phyloP scores from a whole-genome alignment of 2,329 filamentous ascomycete species.

The Pyrenochaeta sp. region DNA sequence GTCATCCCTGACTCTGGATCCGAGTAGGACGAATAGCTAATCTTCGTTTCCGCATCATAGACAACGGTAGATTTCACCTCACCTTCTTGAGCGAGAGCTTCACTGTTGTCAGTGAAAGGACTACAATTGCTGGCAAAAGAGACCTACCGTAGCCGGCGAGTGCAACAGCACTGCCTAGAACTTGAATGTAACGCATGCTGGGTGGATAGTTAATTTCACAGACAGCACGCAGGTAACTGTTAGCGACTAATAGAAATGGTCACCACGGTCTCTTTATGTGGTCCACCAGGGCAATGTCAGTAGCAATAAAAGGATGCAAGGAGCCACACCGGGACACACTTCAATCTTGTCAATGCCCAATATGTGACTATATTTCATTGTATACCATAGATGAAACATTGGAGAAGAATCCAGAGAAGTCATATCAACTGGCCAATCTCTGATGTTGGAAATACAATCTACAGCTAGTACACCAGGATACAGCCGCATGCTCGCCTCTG shows the following conservation, averaged over 20 bases:
- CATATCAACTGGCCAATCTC: slow-evolving; percentile 33
- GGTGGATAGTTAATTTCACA: slow-evolving; percentile 2
- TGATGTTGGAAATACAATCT: slow-evolving; percentile 25
- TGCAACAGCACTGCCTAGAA: slow-evolving; percentile 38
- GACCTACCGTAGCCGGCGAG: slow-evolving; percentile 35
- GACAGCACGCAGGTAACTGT: slow-evolving; percentile 8
- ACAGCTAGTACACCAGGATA: slow-evolving; percentile 22
- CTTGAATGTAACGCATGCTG: slow-evolving; percentile 39
- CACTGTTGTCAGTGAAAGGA: slow-evolving; percentile 13
- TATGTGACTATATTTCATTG: slow-evolving; percentile 25
- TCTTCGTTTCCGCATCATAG: slow-evolving; percentile 41
- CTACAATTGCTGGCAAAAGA: background rate
- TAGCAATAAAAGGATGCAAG: slow-evolving; percentile 18
- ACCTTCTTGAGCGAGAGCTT: slow-evolving; percentile 41
- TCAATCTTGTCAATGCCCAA: slow-evolving; percentile 24
- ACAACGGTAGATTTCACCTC: slow-evolving; percentile 38
- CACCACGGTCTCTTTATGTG: slow-evolving; percentile 33
- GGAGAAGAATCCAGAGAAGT: slow-evolving; percentile 15
- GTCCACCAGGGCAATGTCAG: slow-evolving; percentile 3
- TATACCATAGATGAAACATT: slow-evolving; percentile 39
- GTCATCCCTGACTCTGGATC: slow-evolving; percentile 38
- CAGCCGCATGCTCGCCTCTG: slow-evolving; percentile 19
- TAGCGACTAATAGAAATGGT: slow-evolving; percentile 8
- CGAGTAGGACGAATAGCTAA: slow-evolving; percentile 42
- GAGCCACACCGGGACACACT: slow-evolving; percentile 18